phyloP scores from a whole-genome alignment of 352 stramenopile species.

The Elongisporangium senticosum region DNA sequence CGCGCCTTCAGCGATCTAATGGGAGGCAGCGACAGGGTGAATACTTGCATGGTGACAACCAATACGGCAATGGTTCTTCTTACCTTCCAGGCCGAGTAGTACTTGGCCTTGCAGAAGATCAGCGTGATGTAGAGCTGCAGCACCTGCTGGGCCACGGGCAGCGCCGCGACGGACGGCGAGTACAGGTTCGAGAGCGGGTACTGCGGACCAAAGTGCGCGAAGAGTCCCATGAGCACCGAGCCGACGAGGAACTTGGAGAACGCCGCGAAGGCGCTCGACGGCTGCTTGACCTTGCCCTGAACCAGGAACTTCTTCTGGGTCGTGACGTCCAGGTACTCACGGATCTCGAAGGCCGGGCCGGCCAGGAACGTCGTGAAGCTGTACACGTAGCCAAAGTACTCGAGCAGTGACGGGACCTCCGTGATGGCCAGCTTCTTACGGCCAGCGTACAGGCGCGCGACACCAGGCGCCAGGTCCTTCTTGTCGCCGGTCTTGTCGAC shows the following conservation, averaged over 20 bases:
- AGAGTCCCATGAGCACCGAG: conserved; percentile 51
- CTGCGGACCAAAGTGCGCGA: conserved; percentile 38
- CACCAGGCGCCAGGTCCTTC: conserved; percentile 13
- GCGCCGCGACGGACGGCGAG: conserved; percentile 29
- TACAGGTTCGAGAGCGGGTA: conserved; percentile 53
- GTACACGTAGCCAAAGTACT: conserved; percentile 97
- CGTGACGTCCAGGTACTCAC: conserved; percentile 85
- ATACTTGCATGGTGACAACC: conserved; percentile 22
- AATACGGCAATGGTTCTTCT: conserved; percentile 24
- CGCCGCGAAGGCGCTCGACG: conserved; percentile 59
- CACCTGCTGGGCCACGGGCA: conserved; percentile 60
- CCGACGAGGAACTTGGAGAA: conserved; percentile 79
- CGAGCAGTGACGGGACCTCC: conserved; percentile 85
- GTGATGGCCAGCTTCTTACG: conserved; percentile 67
- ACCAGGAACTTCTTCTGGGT: conserved; percentile 52
- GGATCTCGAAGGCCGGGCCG: conserved; percentile 94
- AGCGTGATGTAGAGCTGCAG: conserved; percentile 87
- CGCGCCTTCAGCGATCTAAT: conserved; percentile 59
- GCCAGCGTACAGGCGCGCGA: conserved; percentile 17
- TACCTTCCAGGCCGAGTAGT: conserved; percentile 97
- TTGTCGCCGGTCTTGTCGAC: conserved; percentile 46
- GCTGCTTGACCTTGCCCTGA: conserved; percentile 36
- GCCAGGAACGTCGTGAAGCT: conserved; percentile 95
- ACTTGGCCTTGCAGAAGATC: conserved; percentile 91
- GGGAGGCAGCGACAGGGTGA: conserved; percentile 10